Percentiles rank a stretch among this genome's conserved stretches.
Conservation (phyloP, 805 yeast species). For the Blastobotrys terrestris region DNA sequence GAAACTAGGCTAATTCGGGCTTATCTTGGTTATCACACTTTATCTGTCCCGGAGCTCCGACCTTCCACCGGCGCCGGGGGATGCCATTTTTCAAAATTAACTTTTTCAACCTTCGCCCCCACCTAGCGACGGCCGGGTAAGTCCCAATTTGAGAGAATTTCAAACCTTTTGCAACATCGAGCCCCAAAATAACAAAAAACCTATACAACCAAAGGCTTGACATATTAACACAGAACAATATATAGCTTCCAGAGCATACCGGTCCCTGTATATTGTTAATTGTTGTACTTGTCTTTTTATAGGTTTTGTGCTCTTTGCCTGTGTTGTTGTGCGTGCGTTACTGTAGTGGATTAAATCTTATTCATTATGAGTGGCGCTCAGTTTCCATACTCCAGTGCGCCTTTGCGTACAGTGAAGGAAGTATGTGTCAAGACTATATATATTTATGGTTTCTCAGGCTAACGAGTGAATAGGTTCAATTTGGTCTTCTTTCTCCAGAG, state of each 20-base stretch:
- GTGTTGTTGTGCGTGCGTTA: not conserved
- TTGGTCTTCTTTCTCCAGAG: slow-evolving; percentile 96
- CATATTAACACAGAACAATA: not conserved
- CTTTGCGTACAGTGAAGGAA: slow-evolving; percentile 94
- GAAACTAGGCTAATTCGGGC: too few relatives aligned
- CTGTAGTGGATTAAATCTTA: not conserved
- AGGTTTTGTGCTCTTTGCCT: not conserved
- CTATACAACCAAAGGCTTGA: not conserved
- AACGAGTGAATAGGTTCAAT: slow-evolving; percentile 59
- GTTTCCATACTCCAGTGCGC: slow-evolving; percentile 97
- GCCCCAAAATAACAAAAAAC: not conserved
- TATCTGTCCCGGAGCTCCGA: too few relatives aligned
- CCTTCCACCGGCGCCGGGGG: not conserved
- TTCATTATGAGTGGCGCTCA: slow-evolving; percentile 35
- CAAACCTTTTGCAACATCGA: not conserved
- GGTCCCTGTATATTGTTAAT: not conserved
- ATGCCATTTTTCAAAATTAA: too few relatives aligned
- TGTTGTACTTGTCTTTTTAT: not conserved
- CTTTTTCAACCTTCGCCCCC: not conserved
- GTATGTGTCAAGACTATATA: slow-evolving; percentile 38
- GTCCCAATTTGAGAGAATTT: not conserved
- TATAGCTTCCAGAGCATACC: not conserved
- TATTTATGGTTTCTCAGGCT: slow-evolving; percentile 5
- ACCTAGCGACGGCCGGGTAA: not conserved
- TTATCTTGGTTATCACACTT: too few relatives aligned